Evolutionary conservation across 257 asterid species (phyloP), one percentile per base, ranked within the genome.

Genomic region (Anisodus acutangulus): DNA sequence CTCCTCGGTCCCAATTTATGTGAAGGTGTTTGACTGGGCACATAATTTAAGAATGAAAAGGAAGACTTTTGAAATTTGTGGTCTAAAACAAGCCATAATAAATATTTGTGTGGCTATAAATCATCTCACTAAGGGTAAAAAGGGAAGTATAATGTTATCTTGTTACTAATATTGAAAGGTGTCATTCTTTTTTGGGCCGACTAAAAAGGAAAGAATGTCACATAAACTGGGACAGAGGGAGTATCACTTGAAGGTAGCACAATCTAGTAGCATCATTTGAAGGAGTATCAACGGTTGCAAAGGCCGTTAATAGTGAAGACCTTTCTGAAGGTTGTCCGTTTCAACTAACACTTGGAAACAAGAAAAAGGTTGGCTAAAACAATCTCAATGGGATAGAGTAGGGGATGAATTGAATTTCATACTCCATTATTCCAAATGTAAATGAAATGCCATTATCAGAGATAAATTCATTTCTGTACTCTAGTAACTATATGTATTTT

Each of bases 301-400:
- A 78, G 47, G 82, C 66, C 64, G 53, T 53, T 64, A 31, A 78
- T 53, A 13, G 47, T 16, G 59, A 78, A 78, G 82, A 78, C 4
- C 49, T 78, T 78, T 53, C 49, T 53, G 82, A 31, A 26, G 31
- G 49, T 53, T 78, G 64, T 53, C 53, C 64, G 31, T 53, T 78
- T 78, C 64, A 53, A 31, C 63, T 0, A 15, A 15, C 31, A 78
- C 49, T 26, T 31, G 49, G 49, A 78, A 53, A 12, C 82, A 53
- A 78, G 82, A 78, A 78, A 74, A 57, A 15, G 31, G 9, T 4
- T 26, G 49, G 49, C 82, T 26, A 53, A 49, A 26, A 78, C 9
- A 31, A 26, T 26, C 64, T 76, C n/a, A 76, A 51, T 22, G 4
- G 45, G 63, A 78, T 31, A 78, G 26, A 26, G 22, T 51, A 31